These are phyloP conservation scores for Apiotrichum laibachii DNA, from an alignment of 1,284 basidiomycete genomes.

Conservation along the genomic window DNA sequence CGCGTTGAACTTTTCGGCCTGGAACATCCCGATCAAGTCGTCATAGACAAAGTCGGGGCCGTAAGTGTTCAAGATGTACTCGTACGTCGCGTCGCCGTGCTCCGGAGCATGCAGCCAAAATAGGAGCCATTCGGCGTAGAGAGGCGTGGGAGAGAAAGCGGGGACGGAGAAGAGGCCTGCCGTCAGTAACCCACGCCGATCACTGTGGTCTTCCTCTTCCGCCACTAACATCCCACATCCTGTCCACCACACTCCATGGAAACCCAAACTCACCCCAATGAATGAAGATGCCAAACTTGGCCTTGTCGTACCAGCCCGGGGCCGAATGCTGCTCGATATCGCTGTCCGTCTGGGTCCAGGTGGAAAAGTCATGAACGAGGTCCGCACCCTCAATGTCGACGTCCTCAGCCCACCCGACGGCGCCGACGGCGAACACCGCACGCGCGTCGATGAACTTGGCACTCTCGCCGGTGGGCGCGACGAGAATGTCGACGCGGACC, in stretches of 20 bases:
- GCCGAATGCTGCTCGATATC: constrained; percentile 16
- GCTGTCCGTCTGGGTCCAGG: constrained; percentile 11
- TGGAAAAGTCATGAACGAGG: constrained; percentile 16
- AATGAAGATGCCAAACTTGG: constrained; percentile 54
- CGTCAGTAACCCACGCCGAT: no score
- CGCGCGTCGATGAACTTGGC: background rate
- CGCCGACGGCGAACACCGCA: background rate
- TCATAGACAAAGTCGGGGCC: constrained; percentile 59
- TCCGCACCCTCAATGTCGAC: constrained; percentile 4
- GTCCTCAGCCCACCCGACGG: background rate
- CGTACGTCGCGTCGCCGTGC: constrained; percentile 52
- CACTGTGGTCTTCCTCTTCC: no score
- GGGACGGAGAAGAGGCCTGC: constrained; percentile 55
- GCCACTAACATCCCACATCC: no score
- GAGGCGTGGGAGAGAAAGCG: constrained; percentile 33
- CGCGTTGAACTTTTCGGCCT: constrained; percentile 58
- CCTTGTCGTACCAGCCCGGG: constrained; percentile 18
- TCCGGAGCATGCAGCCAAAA: constrained; percentile 42
- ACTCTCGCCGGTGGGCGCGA: background rate
- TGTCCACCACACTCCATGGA: no score
- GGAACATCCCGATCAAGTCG: constrained; percentile 60
- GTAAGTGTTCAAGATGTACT: constrained; percentile 57
- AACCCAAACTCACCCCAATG: constrained; percentile 54
- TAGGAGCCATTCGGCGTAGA: constrained; percentile 61
- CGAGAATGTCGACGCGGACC: constrained; percentile 17